Percentiles rank a stretch among this genome's conserved stretches.
phyloP scores from a whole-genome alignment of 106 monocot species.

The Dendrobium catenatum region DNA sequence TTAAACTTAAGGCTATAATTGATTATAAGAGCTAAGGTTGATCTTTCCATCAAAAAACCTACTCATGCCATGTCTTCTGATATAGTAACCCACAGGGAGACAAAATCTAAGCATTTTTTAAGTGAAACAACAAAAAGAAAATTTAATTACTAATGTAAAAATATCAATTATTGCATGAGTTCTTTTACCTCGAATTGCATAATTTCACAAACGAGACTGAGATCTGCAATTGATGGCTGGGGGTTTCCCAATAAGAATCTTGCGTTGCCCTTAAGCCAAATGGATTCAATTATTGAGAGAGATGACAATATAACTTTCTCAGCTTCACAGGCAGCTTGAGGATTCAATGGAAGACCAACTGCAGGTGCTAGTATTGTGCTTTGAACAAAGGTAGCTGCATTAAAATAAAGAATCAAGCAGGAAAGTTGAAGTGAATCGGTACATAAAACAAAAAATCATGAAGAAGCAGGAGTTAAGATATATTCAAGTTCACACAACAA shows the following conservation, averaged over 20 bases:
- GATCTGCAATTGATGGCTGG: conserved; percentile 92
- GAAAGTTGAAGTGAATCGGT: neutral
- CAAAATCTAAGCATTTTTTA: too few species aligned
- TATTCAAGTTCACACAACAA: neutral
- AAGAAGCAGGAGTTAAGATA: neutral
- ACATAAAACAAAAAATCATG: neutral
- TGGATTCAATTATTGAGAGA: conserved; percentile 54
- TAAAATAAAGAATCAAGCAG: neutral
- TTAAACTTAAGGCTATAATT: too few species aligned
- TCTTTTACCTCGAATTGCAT: conserved; percentile 83
- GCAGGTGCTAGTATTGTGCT: conserved; percentile 51
- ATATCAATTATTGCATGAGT: neutral
- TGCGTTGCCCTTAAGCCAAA: conserved; percentile 72
- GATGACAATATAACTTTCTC: conserved; percentile 55
- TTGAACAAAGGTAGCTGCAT: conserved; percentile 41
- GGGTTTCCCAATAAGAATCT: conserved; percentile 68
- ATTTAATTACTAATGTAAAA: neutral
- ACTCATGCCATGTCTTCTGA: too few species aligned
- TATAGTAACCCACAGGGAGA: too few species aligned
- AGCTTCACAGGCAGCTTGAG: conserved; percentile 53
- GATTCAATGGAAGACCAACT: conserved; percentile 57
- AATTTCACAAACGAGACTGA: conserved; percentile 91
- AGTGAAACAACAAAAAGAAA: neutral
- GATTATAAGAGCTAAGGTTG: too few species aligned
- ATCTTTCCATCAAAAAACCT: too few species aligned